A percentile compares a stretch with the other conserved stretches of the same genome.
Evolutionary conservation across 805 yeast species (phyloP).

Genomic region (Lipomyces yamanashiensis): DNA sequence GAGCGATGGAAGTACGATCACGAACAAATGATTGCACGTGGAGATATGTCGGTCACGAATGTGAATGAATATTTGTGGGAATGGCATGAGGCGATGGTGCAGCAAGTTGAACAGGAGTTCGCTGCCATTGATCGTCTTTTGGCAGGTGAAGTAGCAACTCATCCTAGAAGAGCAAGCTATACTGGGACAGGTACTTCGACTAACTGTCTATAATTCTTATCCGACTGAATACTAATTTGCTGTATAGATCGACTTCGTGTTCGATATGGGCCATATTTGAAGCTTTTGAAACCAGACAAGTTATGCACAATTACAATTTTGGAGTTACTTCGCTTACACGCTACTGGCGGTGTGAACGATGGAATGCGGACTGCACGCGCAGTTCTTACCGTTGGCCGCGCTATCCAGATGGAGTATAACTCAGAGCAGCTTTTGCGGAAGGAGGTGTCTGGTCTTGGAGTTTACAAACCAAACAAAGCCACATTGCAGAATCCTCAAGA

Average conservation of each 20-base stretch:
- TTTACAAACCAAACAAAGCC: conserved; percentile 18
- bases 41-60: conserved; percentile 57
- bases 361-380: conserved; percentile 87
- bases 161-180: neutral
- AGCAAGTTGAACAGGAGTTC: conserved; percentile 70
- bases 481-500: conserved; percentile 19
- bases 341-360: conserved; percentile 72
- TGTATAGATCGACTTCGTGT: conserved; percentile 38
- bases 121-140: conserved; percentile 49
- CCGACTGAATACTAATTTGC: neutral
- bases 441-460: conserved; percentile 41
- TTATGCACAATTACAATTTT: conserved; percentile 82
- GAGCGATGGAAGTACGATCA: conserved; percentile 87
- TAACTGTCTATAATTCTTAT: neutral
- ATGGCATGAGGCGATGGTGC: conserved; percentile 80
- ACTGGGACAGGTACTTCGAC: no score
- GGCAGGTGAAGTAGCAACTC: conserved; percentile 34
- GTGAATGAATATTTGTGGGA: conserved; percentile 77
- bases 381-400: conserved; percentile 77
- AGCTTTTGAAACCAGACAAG: conserved; percentile 75
- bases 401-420: conserved; percentile 82
- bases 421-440: conserved; percentile 65
- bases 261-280: conserved; percentile 75
- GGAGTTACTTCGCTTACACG: conserved; percentile 73
- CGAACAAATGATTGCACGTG: conserved; percentile 66